These are phyloP conservation scores for Austroboletus olivaceoglutinosus DNA, from an alignment of 1,284 basidiomycete genomes.

Conservation along the genomic window DNA sequence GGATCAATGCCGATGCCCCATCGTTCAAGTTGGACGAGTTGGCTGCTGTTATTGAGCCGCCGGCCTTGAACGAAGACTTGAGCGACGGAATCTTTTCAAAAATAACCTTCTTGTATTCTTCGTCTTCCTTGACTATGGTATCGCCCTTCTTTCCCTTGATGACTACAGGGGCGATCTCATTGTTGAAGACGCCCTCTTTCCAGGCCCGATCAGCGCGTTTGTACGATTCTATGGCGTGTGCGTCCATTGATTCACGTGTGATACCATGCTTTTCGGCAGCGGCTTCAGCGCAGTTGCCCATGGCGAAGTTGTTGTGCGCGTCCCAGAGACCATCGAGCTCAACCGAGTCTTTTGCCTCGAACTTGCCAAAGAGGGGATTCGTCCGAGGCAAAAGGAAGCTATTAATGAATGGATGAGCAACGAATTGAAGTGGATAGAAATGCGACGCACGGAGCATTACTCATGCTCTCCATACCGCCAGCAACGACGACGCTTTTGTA, in stretches of 20 bases:
- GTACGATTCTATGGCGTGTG: conserved; percentile 93
- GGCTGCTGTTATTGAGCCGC: conserved; percentile 90
- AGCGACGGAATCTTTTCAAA: conserved; percentile 90
- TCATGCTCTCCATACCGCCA: conserved; percentile 99
- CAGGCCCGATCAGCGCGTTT: conserved; percentile 90
- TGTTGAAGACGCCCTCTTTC: conserved; percentile 80
- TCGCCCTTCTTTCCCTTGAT: conserved; percentile 96
- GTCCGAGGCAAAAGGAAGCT: conserved; percentile 92
- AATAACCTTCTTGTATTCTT: conserved; percentile 96
- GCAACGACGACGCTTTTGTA: conserved; percentile 86
- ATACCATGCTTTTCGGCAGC: conserved; percentile 86
- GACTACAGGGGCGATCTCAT: conserved; percentile 90
- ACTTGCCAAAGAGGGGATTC: conserved; percentile 87
- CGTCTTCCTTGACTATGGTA: conserved; percentile 87
- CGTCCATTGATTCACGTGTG: conserved; percentile 83
- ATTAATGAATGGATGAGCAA: conserved; percentile 8
- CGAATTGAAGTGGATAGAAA: conserved; percentile 1
- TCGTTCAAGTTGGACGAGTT: conserved; percentile 97
- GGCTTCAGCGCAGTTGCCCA: conserved; percentile 94
- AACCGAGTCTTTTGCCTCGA: conserved; percentile 84
- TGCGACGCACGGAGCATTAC: conserved; percentile 78
- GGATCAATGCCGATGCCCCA: conserved; percentile 93
- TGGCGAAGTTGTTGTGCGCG: conserved; percentile 93
- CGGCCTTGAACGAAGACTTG: conserved; percentile 85
- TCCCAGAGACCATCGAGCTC: conserved; percentile 95